phyloP scores from a whole-genome alignment of 352 stramenopile genomes.

The Plasmopara viticola region DNA sequence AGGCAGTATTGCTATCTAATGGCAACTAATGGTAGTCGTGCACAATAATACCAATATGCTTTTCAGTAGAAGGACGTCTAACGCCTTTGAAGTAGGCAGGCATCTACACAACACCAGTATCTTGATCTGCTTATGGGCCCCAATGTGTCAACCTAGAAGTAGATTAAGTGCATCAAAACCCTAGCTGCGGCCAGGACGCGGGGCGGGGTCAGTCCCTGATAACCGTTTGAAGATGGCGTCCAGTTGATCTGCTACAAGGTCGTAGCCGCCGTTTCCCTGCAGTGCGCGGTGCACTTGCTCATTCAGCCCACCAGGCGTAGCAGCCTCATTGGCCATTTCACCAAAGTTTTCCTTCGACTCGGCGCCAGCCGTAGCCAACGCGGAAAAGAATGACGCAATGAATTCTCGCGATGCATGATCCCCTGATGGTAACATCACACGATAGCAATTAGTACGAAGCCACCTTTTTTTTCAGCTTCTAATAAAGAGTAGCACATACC shows the following conservation, averaged over 20 bases:
- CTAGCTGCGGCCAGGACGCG: constrained; percentile 40
- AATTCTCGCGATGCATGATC: constrained; percentile 69
- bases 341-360: constrained; percentile 71
- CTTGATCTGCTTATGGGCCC: no score
- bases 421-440: constrained; percentile 20
- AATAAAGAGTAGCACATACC: constrained; percentile 39
- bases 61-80: no score
- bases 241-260: constrained; percentile 73
- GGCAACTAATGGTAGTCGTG: constrained; percentile 15
- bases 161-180: constrained; percentile 2
- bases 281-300: constrained; percentile 79
- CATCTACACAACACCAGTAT: no score
- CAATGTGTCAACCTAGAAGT: neutral
- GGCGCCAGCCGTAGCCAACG: constrained; percentile 61
- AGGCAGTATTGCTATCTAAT: constrained; percentile 21
- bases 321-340: constrained; percentile 79
- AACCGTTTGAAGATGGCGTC: constrained; percentile 81
- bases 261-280: constrained; percentile 59
- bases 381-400: constrained; percentile 80
- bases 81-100: no score
- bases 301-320: constrained; percentile 75
- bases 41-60: neutral
- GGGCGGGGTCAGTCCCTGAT: constrained; percentile 53
- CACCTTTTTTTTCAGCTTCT: neutral
- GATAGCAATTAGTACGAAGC: no score